Base-by-base conservation (phyloP, 768 basidiomycete species). In the Podaxis mareebaensis region DNA sequence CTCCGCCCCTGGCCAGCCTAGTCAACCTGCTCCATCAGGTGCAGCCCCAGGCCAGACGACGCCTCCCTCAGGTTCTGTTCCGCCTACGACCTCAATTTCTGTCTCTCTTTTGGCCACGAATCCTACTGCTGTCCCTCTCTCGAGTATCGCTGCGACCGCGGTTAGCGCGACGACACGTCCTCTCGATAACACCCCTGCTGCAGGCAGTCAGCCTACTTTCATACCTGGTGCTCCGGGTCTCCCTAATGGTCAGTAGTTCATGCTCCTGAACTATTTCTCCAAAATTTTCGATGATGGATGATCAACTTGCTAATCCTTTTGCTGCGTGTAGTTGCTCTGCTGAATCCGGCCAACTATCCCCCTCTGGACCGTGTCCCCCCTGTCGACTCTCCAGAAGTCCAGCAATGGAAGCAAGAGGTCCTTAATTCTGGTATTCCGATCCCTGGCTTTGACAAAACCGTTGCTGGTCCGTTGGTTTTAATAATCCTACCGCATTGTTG, bases 341-440 rank as follows among this genome's bases (percentile, higher is more conserved):
- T 90, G 42, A 69, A 70, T 36, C 83, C 86, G 2, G 67, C 84
- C 17, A 82, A 83, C 64, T 93, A 91, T 71, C 92, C 92, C 3
- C 40, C 82, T 0, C 76, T 91, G n/a, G 92, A 93, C 74, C 74
- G 70, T 28, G 69, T 78, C 2, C 90, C 91, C 33, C 81, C 86
- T 5, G 80, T 77, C 3, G 83, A 89, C 74, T 85, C 85, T 4
- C 78, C 84, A 20, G 74, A 88, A 66, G 90, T 93, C 8, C 76
- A 83, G 66, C 80, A 85, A 69, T 93, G 92, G 92, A 86, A 88
- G n/a, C 56, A 78, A 60, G 84, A 89, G 13, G 86, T 92, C 26
- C 53, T 69, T 4, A 74, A 76, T 49, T 83, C 85, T 10, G 87
- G 88, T 40, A 67, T 90, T 42, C 51, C 69, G 2, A 88, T 92